phyloP scores from a whole-genome alignment of 1,139 yeast genomes.

The Blastobotrys ciferrii region DNA sequence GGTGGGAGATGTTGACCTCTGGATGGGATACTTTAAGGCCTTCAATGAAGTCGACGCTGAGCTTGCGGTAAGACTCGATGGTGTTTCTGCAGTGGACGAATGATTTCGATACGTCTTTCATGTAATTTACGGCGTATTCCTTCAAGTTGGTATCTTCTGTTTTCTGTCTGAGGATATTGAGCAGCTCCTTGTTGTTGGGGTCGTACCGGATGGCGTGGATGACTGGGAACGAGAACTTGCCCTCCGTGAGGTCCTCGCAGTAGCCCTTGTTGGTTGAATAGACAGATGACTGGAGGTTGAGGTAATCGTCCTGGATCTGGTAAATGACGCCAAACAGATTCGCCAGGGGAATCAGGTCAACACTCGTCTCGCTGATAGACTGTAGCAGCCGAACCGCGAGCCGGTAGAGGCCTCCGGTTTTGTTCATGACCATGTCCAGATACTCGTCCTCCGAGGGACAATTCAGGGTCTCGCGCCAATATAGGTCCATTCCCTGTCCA shows the following conservation, averaged over 20 bases:
- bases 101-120: constrained; percentile 44
- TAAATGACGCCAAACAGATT: constrained; percentile 76
- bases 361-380: constrained; percentile 28
- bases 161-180: constrained; percentile 42
- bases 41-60: constrained; percentile 22
- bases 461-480: constrained; percentile 71
- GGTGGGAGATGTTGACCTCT: constrained; percentile 17
- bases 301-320: constrained; percentile 79
- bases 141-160: constrained; percentile 44
- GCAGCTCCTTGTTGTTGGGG: constrained; percentile 39
- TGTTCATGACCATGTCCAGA: constrained; percentile 75
- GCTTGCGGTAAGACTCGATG: constrained; percentile 22
- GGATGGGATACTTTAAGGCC: constrained; percentile 14
- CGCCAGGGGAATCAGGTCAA: constrained; percentile 56
- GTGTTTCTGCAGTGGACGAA: constrained; percentile 40
- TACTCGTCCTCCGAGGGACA: constrained; percentile 73
- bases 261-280: constrained; percentile 71
- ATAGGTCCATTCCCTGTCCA: constrained; percentile 86
- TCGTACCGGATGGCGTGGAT: constrained; percentile 55
- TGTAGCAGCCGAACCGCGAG: constrained; percentile 66
- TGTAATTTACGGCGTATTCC: constrained; percentile 47
- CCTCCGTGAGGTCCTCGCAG: constrained; percentile 87
- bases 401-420: constrained; percentile 86
- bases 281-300: constrained; percentile 54
- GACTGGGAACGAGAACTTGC: constrained; percentile 82